phyloP scores from a whole-genome alignment of 441 rosid genomes.

The Raphanus hybrid region DNA sequence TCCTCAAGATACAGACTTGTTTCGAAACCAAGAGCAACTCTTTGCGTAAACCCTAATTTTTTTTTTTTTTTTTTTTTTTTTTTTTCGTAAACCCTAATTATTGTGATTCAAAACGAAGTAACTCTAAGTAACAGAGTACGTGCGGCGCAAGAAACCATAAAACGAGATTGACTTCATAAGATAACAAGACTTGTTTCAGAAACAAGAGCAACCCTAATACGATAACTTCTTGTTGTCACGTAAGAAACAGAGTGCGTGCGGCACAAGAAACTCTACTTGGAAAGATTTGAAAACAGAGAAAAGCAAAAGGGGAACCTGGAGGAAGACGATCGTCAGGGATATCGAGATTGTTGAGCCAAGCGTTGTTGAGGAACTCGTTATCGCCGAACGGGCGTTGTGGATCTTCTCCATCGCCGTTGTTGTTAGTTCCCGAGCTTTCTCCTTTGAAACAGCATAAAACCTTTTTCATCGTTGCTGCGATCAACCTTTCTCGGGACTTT shows the following conservation, averaged over 20 bases:
- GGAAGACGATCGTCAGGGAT: constrained; percentile 2
- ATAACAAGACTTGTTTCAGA: background rate
- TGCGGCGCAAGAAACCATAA: background rate
- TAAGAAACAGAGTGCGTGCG: background rate
- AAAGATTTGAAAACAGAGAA: no score
- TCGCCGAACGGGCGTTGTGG: background rate
- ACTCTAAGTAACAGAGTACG: constrained; percentile 1
- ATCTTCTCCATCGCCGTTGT: background rate
- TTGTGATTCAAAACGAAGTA: background rate
- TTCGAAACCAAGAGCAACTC: background rate
- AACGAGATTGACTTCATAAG: background rate
- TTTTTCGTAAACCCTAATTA: background rate
- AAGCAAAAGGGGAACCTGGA: constrained; percentile 19
- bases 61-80: no score
- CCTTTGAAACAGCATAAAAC: constrained; percentile 12
- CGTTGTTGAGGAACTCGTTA: constrained; percentile 21
- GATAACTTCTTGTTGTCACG: no score
- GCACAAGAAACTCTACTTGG: background rate
- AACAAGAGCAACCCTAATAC: background rate
- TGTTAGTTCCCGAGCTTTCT: background rate
- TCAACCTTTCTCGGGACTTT: constrained; percentile 23
- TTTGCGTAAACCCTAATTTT: background rate
- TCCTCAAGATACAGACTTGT: background rate
- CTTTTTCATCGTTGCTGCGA: constrained; percentile 10
- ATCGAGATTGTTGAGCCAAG: background rate